Percentiles rank a stretch among this genome's conserved stretches.
phyloP scores from a whole-genome alignment of 2,329 filamentous ascomycete genomes.

The Ophiostoma himal-ulmi region DNA sequence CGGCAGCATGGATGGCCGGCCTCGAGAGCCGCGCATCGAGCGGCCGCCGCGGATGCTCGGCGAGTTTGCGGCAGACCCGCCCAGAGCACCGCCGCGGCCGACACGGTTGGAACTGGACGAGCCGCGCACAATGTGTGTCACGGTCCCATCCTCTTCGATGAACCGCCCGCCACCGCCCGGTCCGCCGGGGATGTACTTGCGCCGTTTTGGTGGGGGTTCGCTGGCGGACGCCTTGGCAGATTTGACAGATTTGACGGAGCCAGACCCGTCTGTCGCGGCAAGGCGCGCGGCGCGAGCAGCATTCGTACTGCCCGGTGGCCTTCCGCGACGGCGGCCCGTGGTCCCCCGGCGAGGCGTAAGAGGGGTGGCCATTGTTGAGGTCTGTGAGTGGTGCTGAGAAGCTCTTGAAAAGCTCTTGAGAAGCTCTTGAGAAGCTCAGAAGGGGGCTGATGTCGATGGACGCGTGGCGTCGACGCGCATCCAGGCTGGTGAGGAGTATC shows the following conservation, averaged over 20 bases:
- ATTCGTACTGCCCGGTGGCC: constrained; percentile 35
- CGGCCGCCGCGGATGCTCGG: constrained; percentile 43
- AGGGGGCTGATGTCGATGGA: background rate
- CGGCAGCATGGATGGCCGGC: constrained; percentile 42
- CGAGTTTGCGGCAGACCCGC: constrained; percentile 35
- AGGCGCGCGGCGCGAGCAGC: constrained; percentile 35
- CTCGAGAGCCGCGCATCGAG: constrained; percentile 24
- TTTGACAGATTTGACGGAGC: constrained; percentile 25
- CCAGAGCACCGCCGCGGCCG: constrained; percentile 40
- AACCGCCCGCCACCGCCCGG: constrained; percentile 82
- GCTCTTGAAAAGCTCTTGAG: background rate
- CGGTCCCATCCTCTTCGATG: constrained; percentile 61
- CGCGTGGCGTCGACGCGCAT: background rate
- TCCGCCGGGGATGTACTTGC: constrained; percentile 78
- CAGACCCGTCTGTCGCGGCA: constrained; percentile 26
- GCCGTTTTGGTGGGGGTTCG: constrained; percentile 63
- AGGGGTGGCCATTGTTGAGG: constrained; percentile 27
- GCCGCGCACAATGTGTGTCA: constrained; percentile 24
- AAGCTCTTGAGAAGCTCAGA: too few species aligned
- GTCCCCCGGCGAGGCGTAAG: constrained; percentile 39
- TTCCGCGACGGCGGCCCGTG: constrained; percentile 43
- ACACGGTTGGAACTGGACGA: constrained; percentile 32
- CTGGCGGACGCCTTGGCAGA: constrained; percentile 29
- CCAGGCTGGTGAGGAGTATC: background rate
- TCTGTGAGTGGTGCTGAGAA: background rate